Evolutionary conservation across 805 yeast species (phyloP).

Genomic region (Saccharomycopsis capsularis): DNA sequence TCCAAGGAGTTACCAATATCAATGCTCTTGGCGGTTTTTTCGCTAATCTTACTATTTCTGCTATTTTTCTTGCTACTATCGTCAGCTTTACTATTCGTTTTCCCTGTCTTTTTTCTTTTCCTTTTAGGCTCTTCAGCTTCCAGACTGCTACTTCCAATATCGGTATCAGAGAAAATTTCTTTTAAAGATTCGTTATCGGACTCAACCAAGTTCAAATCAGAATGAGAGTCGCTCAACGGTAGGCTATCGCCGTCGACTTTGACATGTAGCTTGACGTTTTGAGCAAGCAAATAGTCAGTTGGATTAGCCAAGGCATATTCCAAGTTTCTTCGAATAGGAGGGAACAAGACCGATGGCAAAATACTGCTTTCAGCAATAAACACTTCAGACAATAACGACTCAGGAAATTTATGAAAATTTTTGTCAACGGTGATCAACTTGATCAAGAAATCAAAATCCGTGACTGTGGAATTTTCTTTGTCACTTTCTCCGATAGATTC

Average conservation of each 20-base stretch:
- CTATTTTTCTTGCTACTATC: neutral
- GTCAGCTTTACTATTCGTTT: too few species aligned
- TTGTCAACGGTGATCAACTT: neutral
- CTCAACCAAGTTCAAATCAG: too few species aligned
- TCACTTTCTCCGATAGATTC: neutral
- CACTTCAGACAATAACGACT: constrained; percentile 2
- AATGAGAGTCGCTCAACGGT: too few species aligned
- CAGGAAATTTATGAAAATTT: neutral
- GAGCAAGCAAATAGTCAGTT: constrained; percentile 5
- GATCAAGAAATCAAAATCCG: neutral
- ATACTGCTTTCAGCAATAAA: constrained; percentile 3
- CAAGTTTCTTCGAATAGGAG: constrained; percentile 8
- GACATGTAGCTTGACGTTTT: neutral
- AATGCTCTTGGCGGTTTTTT: neutral
- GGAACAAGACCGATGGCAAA: constrained; percentile 3
- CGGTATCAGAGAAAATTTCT: neutral
- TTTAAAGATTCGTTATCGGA: neutral
- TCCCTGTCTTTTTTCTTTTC: neutral
- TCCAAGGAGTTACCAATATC: neutral
- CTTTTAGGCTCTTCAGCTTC: too few species aligned
- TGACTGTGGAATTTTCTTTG: neutral
- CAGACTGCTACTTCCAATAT: neutral
- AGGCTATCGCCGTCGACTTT: neutral
- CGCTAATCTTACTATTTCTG: neutral
- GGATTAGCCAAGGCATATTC: constrained; percentile 13